phyloP scores from a whole-genome alignment of 306 rosid species.

The Sechiopsis laciniata region DNA sequence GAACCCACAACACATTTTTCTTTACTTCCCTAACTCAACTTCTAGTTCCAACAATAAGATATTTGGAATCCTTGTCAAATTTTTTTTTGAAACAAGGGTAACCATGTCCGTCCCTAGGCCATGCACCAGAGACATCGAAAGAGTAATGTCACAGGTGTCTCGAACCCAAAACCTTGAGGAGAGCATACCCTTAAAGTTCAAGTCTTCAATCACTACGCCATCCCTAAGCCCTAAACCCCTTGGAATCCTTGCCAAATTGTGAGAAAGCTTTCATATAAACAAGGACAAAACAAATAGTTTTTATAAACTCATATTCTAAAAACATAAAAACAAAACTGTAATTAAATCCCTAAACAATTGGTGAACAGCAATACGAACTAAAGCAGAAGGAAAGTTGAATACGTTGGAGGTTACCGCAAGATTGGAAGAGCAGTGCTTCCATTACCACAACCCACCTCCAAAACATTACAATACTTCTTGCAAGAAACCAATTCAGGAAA shows the following conservation, averaged over 20 bases:
- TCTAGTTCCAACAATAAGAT: background rate
- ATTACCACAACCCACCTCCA: slow-evolving; percentile 92
- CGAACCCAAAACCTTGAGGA: too few relatives aligned
- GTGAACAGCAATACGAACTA: background rate
- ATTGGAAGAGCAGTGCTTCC: slow-evolving; percentile 85
- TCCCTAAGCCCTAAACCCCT: too few relatives aligned
- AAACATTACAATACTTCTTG: slow-evolving; percentile 40
- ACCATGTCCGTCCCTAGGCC: too few relatives aligned
- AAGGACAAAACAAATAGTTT: background rate
- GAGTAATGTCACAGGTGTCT: too few relatives aligned
- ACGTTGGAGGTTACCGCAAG: slow-evolving; percentile 45
- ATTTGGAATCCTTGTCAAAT: background rate
- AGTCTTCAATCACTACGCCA: too few relatives aligned
- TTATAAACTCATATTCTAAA: background rate
- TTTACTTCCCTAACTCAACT: background rate
- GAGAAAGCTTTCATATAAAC: background rate
- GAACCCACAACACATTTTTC: too few relatives aligned
- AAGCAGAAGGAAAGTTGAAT: background rate
- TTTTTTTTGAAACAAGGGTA: too few relatives aligned
- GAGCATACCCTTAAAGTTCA: too few relatives aligned
- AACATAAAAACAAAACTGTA: too few relatives aligned
- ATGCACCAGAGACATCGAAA: too few relatives aligned
- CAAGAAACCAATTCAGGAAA: slow-evolving; percentile 61
- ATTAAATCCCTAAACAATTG: background rate
- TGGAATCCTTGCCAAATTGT: background rate